These are phyloP conservation scores for Diplodia intermedia DNA, from an alignment of 2,329 filamentous ascomycete genomes.

Conservation along the genomic window DNA sequence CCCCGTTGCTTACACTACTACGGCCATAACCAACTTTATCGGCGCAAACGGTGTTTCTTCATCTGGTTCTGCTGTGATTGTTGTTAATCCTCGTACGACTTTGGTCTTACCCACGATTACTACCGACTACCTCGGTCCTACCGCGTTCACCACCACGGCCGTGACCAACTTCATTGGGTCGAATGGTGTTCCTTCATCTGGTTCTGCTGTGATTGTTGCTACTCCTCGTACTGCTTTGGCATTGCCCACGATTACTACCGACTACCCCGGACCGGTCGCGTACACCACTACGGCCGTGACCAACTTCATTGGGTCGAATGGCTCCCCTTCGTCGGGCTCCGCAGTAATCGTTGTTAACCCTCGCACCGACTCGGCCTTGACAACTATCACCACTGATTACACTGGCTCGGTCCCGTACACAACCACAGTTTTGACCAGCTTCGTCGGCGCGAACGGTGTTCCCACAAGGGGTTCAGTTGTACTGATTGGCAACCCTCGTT, in stretches of 20 bases:
- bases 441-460: background rate
- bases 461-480: background rate
- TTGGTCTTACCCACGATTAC: background rate
- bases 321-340: background rate
- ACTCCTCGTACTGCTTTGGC: too few species aligned
- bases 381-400: background rate
- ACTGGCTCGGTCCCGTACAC: background rate
- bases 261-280: background rate
- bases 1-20: background rate
- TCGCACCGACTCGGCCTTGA: background rate
- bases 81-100: background rate
- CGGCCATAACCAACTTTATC: background rate
- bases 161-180: background rate
- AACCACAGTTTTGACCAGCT: background rate
- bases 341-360: background rate
- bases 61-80: background rate
- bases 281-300: background rate
- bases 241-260: background rate
- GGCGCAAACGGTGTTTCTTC: background rate
- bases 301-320: background rate
- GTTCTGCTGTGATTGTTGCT: background rate
- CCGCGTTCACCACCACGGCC: background rate
- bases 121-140: background rate
- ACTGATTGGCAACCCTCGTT: background rate
- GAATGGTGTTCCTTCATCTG: background rate